Evolutionary conservation across 2,329 filamentous ascomycete species (phyloP), one percentile per base, ranked within the genome.

Genomic region (Aspergillus niger): DNA sequence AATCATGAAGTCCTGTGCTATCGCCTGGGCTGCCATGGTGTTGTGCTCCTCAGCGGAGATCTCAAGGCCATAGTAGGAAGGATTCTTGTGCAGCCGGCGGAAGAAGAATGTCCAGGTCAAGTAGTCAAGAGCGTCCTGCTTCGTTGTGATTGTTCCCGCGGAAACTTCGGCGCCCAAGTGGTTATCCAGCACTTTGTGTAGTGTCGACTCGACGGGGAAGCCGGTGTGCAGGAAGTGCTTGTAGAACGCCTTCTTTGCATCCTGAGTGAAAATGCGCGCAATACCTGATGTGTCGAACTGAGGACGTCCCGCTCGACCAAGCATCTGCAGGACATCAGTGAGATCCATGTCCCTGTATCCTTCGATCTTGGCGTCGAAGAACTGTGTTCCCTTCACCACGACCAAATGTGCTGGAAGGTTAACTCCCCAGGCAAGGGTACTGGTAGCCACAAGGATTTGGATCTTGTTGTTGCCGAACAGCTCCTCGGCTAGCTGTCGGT

Each of bases 41-140:
- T 92, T 96, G 77, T 97, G 92, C 69, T 97, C 92, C 69, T 97
- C 93, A 0, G 91, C 89, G 0, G 91, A 91, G 48, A 99, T 95
- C 73, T 97, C 91, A 0, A 99, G 87, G 0, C 96, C 96, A 69
- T 99, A 99, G 79, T 97, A 99, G 0, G 93, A 96, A 1, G 95
- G 95, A 69, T 99, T 99, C 82, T 99, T 99, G 81, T 99, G 95
- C 41, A 99, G 80, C 10, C 95, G 85, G 2, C 96, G 87, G 84
- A 99, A 99, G 85, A 99, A 99, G 81, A 99, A 99, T 0, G 96
- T 99, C 95, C 96, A 99, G 0, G 95, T 99, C 56, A 99, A 80
- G 73, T 99, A 99, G 76, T 99, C 96, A 3, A 99, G 84, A 0
- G 95, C 95, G 77, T 99, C 95, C 77, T 99, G 95, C 77, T 97